Evolutionary conservation across 2,329 filamentous ascomycete species (phyloP), one percentile per base, ranked within the genome.

Genomic region (Teratosphaeria pseudoeucalypti): DNA sequence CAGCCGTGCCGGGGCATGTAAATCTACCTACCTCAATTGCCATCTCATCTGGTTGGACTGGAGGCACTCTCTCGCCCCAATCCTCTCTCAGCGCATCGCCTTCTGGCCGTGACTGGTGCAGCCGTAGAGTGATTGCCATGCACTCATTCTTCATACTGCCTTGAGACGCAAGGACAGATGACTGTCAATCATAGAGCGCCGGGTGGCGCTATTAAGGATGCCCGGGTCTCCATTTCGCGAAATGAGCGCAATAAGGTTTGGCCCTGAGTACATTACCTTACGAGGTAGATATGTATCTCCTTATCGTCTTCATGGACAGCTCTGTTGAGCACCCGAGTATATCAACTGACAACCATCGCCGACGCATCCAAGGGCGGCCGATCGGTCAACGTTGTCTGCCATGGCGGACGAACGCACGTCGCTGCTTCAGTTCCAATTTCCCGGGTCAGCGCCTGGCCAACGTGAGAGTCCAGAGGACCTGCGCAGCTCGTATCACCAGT

Each of bases 401-500:
- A 54, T 57, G 55, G 32, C 58, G 11, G 67, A 69, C 58, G 67
- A 68, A 59, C 60, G 67, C 19, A 59, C 66, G 29, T 64, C 68
- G 32, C 62, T 70, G 19, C 65, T 70, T 10, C 43, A 49, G 2
- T 23, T 49, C n/a, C 68, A 68, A 57, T 68, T 69, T 56, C 66
- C 66, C 37, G 63, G 63, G 49, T 49, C 43, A 49, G 43, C 3
- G n/a, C 11, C 19, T 11, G 55, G 59, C 10, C 58, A 57, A 37
- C 58, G 58, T 27, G 34, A 37, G 32, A 29, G 26, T 23, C 49
- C 54, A 26, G 43, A 58, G 16, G 57, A 34, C 16, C 58, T 61
- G 29, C 54, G 52, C 37, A 62, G 62, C 57, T 60, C 60, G 37
- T 73, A 75, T 61, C 61, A 65, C 29, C 73, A 75, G 57, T 75